Base-by-base conservation (phyloP, 257 asterid genomes). In the Solanum corneliomulleri region DNA sequence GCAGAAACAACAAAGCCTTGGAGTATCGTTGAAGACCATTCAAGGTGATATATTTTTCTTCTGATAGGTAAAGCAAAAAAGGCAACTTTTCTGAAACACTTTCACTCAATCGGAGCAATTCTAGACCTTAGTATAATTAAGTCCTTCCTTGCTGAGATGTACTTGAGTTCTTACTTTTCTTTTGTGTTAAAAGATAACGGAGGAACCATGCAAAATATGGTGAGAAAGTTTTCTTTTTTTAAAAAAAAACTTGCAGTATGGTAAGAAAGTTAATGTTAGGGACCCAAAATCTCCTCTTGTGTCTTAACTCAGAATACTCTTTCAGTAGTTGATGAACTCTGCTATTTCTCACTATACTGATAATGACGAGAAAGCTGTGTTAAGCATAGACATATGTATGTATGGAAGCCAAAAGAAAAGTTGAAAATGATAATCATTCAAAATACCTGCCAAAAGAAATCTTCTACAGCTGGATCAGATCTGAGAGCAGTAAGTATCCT, bases 361-460 rank as follows among this genome's bases (percentile, higher is more conserved):
- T 44, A 77, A 44, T 44, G 62, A 27, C 27, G 44, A 80, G 85
- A 29, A 81, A 49, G 69, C 58, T 75, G 78, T 2, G 69, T 88
- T 45, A 33, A 44, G 44, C 85, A 62, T 60, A 62, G 15, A 66
- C 41, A 56, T 52, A 86, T 33, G 35, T 70, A 85, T 71, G 45
- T 58, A 80, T 60, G 68, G 84, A 88, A 86, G 42, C 70, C 82
- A 52, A 89, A 47, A 82, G 35, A 56, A 18, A 84, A 72, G 42
- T 52, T 82, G 49, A 71, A 86, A 86, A 49, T 76, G 88, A 80
- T 75, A 12, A 41, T 68, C 62, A 52, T 87, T 47, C 82, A 84
- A 76, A 14, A 90, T 92, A 95, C 99, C 97, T 68, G 93, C 99
- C 99, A 97, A 93, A 97, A 95, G 93, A 97, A 94, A 87, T 96